Evolutionary conservation across 2,329 filamentous ascomycete genomes (phyloP), one percentile per base, ranked within the genome.

Genomic region (Acephala macrosclerotiorum): DNA sequence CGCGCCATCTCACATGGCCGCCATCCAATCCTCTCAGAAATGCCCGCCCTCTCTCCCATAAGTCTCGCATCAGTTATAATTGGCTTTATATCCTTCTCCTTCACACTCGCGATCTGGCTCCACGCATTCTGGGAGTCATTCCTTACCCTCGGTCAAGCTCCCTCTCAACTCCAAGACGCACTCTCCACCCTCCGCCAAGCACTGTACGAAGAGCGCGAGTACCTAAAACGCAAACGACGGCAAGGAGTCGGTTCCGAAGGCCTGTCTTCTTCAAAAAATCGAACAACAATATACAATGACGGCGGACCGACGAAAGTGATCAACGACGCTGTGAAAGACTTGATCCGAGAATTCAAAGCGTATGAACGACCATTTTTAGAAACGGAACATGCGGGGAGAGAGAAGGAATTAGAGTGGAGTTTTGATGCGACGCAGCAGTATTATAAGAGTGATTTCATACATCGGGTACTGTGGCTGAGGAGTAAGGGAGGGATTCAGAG

Each of bases 351-450:
- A 7, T 73, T 73, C 64, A 72, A 72, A 53, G 38, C 42, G 22
- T 70, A 68, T 42, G 70, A 71, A 40, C 4, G 14, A 1, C 66
- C 66, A 0, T 73, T 71, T 36, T 49, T 72, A 4, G 56, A 69
- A 4, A 59, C 65, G 1, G 60, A 61, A 1, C 70, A 72, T 53
- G 51, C 61, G 20, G 71, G 70, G 0, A 65, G 47, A 26, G 71
- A 73, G 63, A 73, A 70, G 58, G 70, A 72, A 25, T 53, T 73
- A 33, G 71, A 73, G 35, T 73, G 71, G 71, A 68, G 65, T n/a
- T 73, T 67, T 61, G 68, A 73, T 68, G 66, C 69, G 9, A 73
- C 71, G 25, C 69, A 72, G 47, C 64, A 68, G 29, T 58, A 63
- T 49, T 73, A 73, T 61, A 62, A 58, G 22, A 66, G 68, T 59